A percentile compares a stretch with the other conserved stretches of the same genome.
Evolutionary conservation across 176 grass and related monocot genomes (phyloP).

Genomic region (Olyra latifolia): DNA sequence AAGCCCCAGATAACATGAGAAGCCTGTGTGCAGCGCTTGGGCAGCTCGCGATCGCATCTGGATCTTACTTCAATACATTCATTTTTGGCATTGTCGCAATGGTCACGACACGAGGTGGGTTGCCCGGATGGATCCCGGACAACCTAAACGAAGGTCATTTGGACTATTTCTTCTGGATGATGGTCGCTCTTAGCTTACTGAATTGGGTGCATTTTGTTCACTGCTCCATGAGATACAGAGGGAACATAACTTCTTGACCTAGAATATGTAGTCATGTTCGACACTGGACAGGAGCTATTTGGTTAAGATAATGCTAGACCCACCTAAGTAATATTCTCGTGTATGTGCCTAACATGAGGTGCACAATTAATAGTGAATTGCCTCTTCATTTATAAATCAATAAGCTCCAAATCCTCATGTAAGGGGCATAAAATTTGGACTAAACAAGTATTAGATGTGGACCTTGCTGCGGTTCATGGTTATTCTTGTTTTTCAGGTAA

Average conservation of each 20-base stretch:
- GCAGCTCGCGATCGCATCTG: neutral
- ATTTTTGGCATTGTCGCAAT: constrained; percentile 4
- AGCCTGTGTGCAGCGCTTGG: constrained; percentile 37
- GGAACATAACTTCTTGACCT: neutral
- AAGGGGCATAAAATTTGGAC: too few relatives aligned
- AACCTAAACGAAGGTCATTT: constrained; percentile 51
- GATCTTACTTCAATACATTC: constrained; percentile 34
- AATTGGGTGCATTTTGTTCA: constrained; percentile 30
- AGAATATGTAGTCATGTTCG: neutral
- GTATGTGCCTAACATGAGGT: neutral
- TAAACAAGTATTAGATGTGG: too few relatives aligned
- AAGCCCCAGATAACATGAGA: constrained; percentile 37
- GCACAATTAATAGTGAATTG: neutral
- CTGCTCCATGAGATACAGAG: constrained; percentile 5
- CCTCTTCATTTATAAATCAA: neutral
- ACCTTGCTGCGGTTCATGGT: too few relatives aligned
- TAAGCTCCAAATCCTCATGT: too few relatives aligned
- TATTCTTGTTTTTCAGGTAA: too few relatives aligned
- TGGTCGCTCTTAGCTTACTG: constrained; percentile 18
- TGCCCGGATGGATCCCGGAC: constrained; percentile 41
- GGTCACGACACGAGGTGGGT: neutral
- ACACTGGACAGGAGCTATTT: neutral
- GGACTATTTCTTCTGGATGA: constrained; percentile 52
- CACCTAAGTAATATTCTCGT: neutral
- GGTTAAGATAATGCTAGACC: neutral